Base-by-base conservation (phyloP, 352 stramenopile species). In the Phytophthora hibernalis region DNA sequence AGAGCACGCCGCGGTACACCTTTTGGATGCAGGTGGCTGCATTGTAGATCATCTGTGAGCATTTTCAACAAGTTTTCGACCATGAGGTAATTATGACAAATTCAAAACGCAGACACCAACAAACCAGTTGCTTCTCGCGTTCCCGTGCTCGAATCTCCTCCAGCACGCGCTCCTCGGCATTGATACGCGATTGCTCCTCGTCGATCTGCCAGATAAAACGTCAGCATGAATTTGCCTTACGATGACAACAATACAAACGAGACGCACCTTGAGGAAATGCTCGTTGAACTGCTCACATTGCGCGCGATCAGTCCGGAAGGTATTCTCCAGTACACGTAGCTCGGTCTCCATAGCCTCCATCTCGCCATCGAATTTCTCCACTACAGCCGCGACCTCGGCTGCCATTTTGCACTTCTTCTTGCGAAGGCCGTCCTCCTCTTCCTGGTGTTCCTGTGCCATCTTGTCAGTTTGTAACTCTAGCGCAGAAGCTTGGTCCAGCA, bases 391-490 rank as follows among this genome's bases (percentile, higher is more conserved):
- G 7, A 95, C 78, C 61, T 97, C 90, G 9, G 77, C 66, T 18
- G 87, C 87, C 38, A 83, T 84, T 50, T 95, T 95, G 71, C 75
- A 88, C 57, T 96, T 95, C 64, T 83, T 85, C 60, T 96, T 96
- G 35, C 84, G 84, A 28, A 96, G 72, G 18, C 62, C 37, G 20
- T 93, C 87, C 44, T 97, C 90, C 54, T 87, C 78, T 62, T 97
- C 84, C 51, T 91, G 87, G 63, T 96, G 87, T 43, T 96, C 87
- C 54, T 82, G 76, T n/a, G 77, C 83, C 80, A 93, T 84, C 54
- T 92, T 92, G 38, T 55, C 71, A 18, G 86, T 72, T 48, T 78
- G 71, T n/a, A 79, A 54, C 51, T 92, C 70, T 38, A 95, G 71
- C 35, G 74, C 69, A 12, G 72, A 68, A 9, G 83, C 75, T 63